Percentiles rank a stretch among this genome's conserved stretches.
Conservation (phyloP, 441 rosid genomes). For the Euphorbia celastroides region DNA sequence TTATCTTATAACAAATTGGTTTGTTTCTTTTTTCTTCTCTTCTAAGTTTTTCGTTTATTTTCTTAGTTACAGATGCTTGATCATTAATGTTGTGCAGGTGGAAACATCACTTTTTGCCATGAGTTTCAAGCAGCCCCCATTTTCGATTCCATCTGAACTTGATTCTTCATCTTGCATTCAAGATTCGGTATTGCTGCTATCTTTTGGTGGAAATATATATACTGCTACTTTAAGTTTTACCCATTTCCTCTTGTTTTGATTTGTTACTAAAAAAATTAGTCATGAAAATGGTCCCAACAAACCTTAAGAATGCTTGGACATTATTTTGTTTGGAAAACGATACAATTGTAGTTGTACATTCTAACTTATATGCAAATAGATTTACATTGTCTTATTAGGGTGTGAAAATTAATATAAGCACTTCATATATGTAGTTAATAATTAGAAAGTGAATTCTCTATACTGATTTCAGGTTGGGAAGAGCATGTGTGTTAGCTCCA, state of each 20-base stretch:
- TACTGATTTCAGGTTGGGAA: constrained; percentile 49
- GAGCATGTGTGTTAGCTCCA: constrained; percentile 53
- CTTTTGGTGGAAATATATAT: constrained; percentile 10
- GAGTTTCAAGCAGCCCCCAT: constrained; percentile 67
- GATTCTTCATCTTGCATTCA: constrained; percentile 57
- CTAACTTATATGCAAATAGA: constrained; percentile 10
- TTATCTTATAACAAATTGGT: constrained; percentile 3
- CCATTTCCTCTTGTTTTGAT: background rate
- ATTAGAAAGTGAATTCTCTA: constrained; percentile 4
- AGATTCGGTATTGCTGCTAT: constrained; percentile 42
- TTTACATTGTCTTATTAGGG: background rate
- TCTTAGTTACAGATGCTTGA: background rate
- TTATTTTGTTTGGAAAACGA: background rate
- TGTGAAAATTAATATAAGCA: background rate
- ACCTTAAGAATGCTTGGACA: background rate
- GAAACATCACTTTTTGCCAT: constrained; percentile 90
- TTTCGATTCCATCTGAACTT: constrained; percentile 56
- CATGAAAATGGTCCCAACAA: background rate
- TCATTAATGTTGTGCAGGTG: constrained; percentile 45
- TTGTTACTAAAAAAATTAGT: background rate
- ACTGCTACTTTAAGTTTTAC: background rate
- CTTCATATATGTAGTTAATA: background rate
- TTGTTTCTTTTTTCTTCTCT: background rate
- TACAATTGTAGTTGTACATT: background rate
- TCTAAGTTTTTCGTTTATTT: background rate